These are phyloP conservation scores for Arthroderma uncinatum DNA, from an alignment of 2,329 filamentous ascomycete genomes.

Conservation along the genomic window DNA sequence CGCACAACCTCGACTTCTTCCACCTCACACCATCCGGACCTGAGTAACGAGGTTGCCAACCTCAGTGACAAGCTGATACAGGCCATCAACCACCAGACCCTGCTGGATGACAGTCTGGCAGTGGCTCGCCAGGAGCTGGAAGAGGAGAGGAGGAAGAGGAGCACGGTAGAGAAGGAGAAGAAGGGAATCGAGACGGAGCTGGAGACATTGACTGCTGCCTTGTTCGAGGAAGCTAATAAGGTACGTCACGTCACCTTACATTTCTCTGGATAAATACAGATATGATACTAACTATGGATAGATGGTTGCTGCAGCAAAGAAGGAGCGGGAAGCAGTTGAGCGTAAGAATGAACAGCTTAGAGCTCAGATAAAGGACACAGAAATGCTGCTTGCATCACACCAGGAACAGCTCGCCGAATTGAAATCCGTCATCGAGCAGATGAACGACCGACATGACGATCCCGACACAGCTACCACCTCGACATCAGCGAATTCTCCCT, in stretches of 20 bases:
- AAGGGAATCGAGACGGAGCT: constrained; percentile 85
- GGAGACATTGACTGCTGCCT: constrained; percentile 74
- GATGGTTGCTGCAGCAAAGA: constrained; percentile 87
- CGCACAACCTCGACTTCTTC: constrained; percentile 25
- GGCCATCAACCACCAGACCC: constrained; percentile 92
- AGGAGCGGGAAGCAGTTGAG: constrained; percentile 67
- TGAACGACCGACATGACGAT: constrained; percentile 61
- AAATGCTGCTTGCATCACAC: constrained; percentile 73
- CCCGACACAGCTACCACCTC: constrained; percentile 57
- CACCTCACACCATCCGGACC: constrained; percentile 43
- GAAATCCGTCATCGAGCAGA: constrained; percentile 83
- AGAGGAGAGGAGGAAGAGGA: constrained; percentile 56
- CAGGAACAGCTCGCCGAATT: constrained; percentile 87
- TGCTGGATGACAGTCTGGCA: constrained; percentile 76
- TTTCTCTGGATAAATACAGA: too few relatives aligned
- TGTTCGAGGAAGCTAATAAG: constrained; percentile 98
- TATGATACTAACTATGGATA: constrained; percentile 24
- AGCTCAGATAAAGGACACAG: constrained; percentile 74
- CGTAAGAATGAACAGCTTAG: constrained; percentile 81
- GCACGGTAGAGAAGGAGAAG: constrained; percentile 63
- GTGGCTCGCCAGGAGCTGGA: constrained; percentile 66
- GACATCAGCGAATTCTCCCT: constrained; percentile 68
- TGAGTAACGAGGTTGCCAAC: constrained; percentile 69
- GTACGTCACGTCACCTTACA: constrained; percentile 26
- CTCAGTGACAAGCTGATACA: constrained; percentile 93